Evolutionary conservation across 331 rosid genomes (phyloP).

Genomic region (Cydonia oblonga): DNA sequence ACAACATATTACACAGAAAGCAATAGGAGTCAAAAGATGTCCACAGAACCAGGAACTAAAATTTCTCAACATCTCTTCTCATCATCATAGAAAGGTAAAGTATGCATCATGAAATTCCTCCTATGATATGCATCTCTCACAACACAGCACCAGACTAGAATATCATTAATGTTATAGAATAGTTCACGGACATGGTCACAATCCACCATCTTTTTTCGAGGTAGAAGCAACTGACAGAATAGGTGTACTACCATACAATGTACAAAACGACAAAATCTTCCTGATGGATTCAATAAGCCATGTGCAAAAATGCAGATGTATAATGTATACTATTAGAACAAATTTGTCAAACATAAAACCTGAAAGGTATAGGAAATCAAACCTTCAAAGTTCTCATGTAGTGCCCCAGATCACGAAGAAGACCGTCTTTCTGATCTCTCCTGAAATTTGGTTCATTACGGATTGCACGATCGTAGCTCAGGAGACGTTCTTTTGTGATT

Average conservation of each 20-base stretch:
- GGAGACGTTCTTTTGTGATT: conserved; percentile 91
- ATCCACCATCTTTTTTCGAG: neutral
- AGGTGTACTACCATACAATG: conserved; percentile 3
- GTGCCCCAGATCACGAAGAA: conserved; percentile 70
- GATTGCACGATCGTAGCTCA: conserved; percentile 91
- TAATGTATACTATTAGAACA: neutral
- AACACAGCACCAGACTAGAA: neutral
- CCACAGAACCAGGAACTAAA: neutral
- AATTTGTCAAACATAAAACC: conserved; percentile 5
- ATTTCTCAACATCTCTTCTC: neutral
- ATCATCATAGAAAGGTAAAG: neutral
- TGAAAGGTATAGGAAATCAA: conserved; percentile 18
- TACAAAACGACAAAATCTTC: neutral
- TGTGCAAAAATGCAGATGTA: neutral
- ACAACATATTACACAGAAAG: conserved; percentile 6
- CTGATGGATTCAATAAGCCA: neutral
- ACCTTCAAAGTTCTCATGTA: conserved; percentile 97
- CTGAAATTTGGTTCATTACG: conserved; percentile 77
- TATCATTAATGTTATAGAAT: neutral
- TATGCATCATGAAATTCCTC: conserved; percentile 1
- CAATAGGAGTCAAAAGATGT: neutral
- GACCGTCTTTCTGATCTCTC: conserved; percentile 73
- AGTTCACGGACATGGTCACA: neutral
- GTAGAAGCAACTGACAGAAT: neutral
- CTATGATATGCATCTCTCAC: conserved; percentile 3